Base-by-base conservation (phyloP, 1,284 basidiomycete species). In the Boletus smithii region DNA sequence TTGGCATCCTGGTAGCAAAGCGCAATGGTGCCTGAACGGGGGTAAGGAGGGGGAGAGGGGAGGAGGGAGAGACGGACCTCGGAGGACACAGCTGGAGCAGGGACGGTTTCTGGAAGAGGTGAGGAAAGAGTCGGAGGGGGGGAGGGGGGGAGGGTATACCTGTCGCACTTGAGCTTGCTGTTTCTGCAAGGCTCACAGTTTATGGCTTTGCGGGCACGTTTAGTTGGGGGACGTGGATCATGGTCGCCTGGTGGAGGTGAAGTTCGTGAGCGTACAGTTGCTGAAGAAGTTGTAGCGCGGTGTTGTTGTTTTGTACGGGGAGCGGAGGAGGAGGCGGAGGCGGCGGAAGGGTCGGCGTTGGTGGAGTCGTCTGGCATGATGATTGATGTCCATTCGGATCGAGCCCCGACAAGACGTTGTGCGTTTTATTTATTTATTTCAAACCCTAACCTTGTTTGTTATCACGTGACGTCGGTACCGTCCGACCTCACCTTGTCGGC, bases 141-240 rank as follows among this genome's bases (percentile, higher is more conserved):
- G 26, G 17, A 44, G 37, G 42, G 24, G 38, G 35, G 44, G 4
- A 5, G 17, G 26, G 27, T 67, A 23, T 49, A 85, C 85, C 86
- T 81, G 67, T 88, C 88, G 71, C 87, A 90, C 69, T 90, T 89
- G 56, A 90, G 79, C 67, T 90, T 88, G 73, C 83, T 86, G 60
- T 81, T 84, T 61, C 87, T 77, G 69, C 87, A 90, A 1, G 87
- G 87, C 57, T 88, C 86, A 61, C 87, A 90, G 69, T 90, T 90
- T 59, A 90, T 88, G 16, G 88, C 85, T 61, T 89, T 89, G 52
- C 87, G 76, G 0, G 87, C 83, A 39, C 86, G 78, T 68, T 89
- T 89, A 29, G 83, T 79, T 3, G 86, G 83, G 0, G 80, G 80
- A 0, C 79, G 72, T 20, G 73, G 70, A 57, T 82, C 80, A 22